Evolutionary conservation across 352 stramenopile species (phyloP).

Genomic region (Pythium plurisporium): DNA sequence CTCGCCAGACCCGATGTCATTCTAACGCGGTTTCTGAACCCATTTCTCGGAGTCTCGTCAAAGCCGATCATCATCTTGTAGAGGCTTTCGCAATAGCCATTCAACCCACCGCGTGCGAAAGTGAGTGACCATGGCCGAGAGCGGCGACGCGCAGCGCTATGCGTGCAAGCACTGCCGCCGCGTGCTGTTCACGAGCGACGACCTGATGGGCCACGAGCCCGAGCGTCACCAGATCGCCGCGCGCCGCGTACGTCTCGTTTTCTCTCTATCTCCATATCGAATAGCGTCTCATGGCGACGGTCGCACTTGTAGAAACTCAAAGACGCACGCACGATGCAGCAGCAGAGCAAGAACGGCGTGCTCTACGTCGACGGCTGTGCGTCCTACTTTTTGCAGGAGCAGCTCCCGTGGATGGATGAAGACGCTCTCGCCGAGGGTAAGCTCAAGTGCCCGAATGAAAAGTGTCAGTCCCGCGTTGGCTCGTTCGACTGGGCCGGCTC

Average conservation of each 20-base stretch:
- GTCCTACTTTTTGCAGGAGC: slow-evolving; percentile 70
- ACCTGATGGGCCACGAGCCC: slow-evolving; percentile 51
- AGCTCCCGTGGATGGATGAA: slow-evolving; percentile 71
- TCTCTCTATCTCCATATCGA: neutral
- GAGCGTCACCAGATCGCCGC: slow-evolving; percentile 66
- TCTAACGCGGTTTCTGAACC: neutral
- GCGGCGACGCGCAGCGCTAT: slow-evolving; percentile 25
- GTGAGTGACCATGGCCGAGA: slow-evolving; percentile 12
- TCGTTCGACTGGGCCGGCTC: slow-evolving; percentile 74
- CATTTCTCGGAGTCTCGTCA: neutral
- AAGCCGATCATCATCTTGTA: slow-evolving; percentile 1
- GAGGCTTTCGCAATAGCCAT: slow-evolving; percentile 7
- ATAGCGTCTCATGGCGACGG: neutral
- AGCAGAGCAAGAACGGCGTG: slow-evolving; percentile 16
- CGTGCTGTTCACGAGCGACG: slow-evolving; percentile 58
- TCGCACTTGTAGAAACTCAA: slow-evolving; percentile 47
- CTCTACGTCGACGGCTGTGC: slow-evolving; percentile 42
- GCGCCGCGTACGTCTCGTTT: slow-evolving; percentile 30
- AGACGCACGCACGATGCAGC: slow-evolving; percentile 49
- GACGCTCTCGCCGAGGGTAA: slow-evolving; percentile 56
- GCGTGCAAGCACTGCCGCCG: slow-evolving; percentile 70
- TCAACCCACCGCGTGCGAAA: neutral
- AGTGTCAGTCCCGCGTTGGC: slow-evolving; percentile 66
- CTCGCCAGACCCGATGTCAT: neutral
- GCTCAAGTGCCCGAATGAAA: slow-evolving; percentile 60